phyloP scores from a whole-genome alignment of 441 rosid species.

The Eutrema salsugineum region DNA sequence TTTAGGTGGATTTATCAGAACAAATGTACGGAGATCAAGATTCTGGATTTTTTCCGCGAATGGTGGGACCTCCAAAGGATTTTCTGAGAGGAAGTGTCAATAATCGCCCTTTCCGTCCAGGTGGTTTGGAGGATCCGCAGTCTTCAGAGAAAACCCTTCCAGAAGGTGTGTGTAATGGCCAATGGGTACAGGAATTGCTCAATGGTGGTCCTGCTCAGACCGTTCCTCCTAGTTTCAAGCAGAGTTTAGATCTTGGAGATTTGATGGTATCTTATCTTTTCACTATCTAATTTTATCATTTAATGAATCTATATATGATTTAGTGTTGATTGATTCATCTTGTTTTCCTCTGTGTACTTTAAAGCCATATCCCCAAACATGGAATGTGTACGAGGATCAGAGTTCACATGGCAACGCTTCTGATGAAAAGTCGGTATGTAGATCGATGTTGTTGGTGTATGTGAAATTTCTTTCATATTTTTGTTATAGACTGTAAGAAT shows the following conservation, averaged over 20 bases:
- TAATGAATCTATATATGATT: background rate
- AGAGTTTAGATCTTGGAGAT: conserved; percentile 80
- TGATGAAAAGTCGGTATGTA: conserved; percentile 68
- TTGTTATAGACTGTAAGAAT: background rate
- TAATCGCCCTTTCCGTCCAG: conserved; percentile 95
- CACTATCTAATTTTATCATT: conserved; percentile 8
- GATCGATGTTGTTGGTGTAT: conserved; percentile 3
- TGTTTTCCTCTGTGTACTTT: conserved; percentile 18
- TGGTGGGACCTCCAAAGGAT: conserved; percentile 75
- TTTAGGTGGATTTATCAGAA: conserved; percentile 89
- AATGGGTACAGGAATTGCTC: conserved; percentile 78
- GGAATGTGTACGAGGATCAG: conserved; percentile 77
- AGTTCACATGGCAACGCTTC: conserved; percentile 35
- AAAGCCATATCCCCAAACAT: conserved; percentile 65
- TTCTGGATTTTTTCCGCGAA: conserved; percentile 57
- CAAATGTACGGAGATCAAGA: conserved; percentile 64
- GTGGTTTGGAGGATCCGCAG: conserved; percentile 81
- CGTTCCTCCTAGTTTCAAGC: conserved; percentile 81
- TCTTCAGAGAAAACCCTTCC: conserved; percentile 65
- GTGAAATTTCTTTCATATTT: background rate
- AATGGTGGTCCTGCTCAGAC: conserved; percentile 72
- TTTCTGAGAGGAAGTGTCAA: conserved; percentile 86
- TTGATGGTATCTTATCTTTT: conserved; percentile 54
- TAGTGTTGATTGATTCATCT: conserved; percentile 14
- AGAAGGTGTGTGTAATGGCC: conserved; percentile 75